Evolutionary conservation across 495 filamentous ascomycete species (phyloP).

Genomic region (Endocarpon pusillum): DNA sequence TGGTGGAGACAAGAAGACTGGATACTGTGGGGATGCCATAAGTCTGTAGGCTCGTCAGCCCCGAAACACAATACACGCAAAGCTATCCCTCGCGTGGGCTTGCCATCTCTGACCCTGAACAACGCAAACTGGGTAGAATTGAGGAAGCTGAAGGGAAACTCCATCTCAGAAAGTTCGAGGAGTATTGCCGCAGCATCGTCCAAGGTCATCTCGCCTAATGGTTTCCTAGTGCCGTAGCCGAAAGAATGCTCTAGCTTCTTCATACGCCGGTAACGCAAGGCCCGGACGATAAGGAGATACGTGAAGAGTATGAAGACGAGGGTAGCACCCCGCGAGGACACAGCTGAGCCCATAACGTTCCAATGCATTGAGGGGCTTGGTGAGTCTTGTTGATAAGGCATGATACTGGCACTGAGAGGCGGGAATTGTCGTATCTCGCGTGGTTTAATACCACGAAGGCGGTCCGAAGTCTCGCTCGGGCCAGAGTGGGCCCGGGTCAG

Average conservation of each 20-base stretch:
- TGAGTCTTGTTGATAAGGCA: too few species aligned
- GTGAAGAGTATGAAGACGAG: too few species aligned
- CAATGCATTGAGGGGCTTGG: too few species aligned
- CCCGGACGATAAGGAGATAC: not conserved
- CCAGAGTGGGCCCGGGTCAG: too few species aligned
- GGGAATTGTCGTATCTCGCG: too few species aligned
- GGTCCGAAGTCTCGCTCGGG: too few species aligned
- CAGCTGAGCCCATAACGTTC: too few species aligned
- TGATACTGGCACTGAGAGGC: too few species aligned
- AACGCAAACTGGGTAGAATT: slow-evolving; percentile 12
- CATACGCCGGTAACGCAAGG: not conserved
- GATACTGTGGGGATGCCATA: slow-evolving; percentile 22
- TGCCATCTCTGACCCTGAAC: slow-evolving; percentile 7
- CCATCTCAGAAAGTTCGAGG: slow-evolving; percentile 11
- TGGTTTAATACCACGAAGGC: too few species aligned
- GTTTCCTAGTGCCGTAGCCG: too few species aligned
- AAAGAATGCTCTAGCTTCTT: too few species aligned
- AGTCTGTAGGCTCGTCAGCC: slow-evolving; percentile 9
- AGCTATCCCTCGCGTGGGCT: not conserved
- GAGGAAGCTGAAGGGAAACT: slow-evolving; percentile 13
- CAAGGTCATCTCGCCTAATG: slow-evolving; percentile 13
- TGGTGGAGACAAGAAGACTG: slow-evolving; percentile 16
- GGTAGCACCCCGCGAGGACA: too few species aligned
- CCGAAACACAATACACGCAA: not conserved
- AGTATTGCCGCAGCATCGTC: slow-evolving; percentile 15